Conservation (phyloP, 2,329 filamentous ascomycete genomes). For the Ascochyta lentis region DNA sequence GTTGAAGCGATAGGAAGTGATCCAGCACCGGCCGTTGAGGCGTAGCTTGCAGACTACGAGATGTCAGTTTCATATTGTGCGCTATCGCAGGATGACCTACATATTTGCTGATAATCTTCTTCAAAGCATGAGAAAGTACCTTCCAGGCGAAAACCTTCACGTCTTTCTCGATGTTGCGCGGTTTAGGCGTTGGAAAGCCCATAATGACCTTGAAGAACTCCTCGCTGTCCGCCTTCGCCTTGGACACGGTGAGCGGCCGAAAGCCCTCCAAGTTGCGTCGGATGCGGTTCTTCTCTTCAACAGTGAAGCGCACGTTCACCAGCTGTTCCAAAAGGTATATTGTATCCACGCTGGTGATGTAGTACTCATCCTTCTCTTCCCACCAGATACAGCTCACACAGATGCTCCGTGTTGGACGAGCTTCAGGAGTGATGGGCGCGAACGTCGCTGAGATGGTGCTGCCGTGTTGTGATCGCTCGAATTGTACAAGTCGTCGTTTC, state of each 20-base stretch:
- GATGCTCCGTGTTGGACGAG: slow-evolving; percentile 82
- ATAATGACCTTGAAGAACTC: slow-evolving; percentile 99
- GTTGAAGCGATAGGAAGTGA: slow-evolving; percentile 49
- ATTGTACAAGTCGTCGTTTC: slow-evolving; percentile 85
- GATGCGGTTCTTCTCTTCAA: slow-evolving; percentile 98
- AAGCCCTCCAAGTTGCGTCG: slow-evolving; percentile 95
- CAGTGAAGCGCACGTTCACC: slow-evolving; percentile 84
- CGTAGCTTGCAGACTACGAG: slow-evolving; percentile 69
- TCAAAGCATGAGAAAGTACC: slow-evolving; percentile 81
- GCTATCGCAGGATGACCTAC: slow-evolving; percentile 54
- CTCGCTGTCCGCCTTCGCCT: slow-evolving; percentile 88
- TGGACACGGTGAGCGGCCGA: slow-evolving; percentile 89
- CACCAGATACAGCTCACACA: slow-evolving; percentile 98
- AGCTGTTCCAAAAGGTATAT: slow-evolving; percentile 94
- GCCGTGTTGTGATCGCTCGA: slow-evolving; percentile 80
- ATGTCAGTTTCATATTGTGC: slow-evolving; percentile 45
- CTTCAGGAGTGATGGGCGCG: slow-evolving; percentile 76
- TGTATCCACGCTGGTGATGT: slow-evolving; percentile 94
- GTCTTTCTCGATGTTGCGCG: slow-evolving; percentile 97
- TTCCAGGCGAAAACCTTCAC: slow-evolving; percentile 99
- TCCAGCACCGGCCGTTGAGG: slow-evolving; percentile 65
- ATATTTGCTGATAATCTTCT: slow-evolving; percentile 99
- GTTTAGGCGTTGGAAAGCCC: slow-evolving; percentile 94
- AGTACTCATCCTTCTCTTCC: slow-evolving; percentile 89
- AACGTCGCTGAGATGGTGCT: slow-evolving; percentile 84